These are phyloP conservation scores for Cercophora sp. DNA, from an alignment of 495 filamentous ascomycete genomes.

Conservation along the genomic window DNA sequence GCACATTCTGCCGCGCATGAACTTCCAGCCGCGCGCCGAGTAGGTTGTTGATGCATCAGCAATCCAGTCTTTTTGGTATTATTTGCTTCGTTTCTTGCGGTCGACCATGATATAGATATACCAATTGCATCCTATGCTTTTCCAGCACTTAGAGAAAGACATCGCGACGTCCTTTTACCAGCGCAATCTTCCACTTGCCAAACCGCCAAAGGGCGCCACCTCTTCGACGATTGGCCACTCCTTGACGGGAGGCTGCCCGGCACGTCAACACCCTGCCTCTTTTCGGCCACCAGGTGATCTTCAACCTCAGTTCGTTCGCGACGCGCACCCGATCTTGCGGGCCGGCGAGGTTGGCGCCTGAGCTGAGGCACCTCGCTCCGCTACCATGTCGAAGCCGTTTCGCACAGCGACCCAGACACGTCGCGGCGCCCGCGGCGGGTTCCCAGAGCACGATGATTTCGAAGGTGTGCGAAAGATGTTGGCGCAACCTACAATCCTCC, in stretches of 20 bases:
- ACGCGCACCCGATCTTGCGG: not conserved
- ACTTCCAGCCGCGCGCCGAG: not conserved
- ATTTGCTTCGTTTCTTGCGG: no score
- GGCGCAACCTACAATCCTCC: no score
- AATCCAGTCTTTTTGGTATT: not conserved
- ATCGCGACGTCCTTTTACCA: no score
- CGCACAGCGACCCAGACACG: constrained; percentile 62
- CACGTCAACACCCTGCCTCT: no score
- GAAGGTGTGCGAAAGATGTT: constrained; percentile 53
- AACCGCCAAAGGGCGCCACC: not conserved
- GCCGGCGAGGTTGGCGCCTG: not conserved
- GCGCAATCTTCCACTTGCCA: not conserved
- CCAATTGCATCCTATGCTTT: no score
- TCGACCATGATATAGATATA: no score
- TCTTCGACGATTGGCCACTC: constrained; percentile 3
- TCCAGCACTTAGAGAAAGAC: no score
- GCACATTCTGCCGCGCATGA: no score
- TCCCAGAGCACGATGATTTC: constrained; percentile 90
- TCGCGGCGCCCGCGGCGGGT: constrained; percentile 64
- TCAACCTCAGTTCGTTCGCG: not conserved
- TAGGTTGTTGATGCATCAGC: not conserved
- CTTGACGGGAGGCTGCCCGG: no score
- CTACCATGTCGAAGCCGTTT: constrained; percentile 30
- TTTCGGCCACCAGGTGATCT: no score
- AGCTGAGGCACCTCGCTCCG: not conserved